Evolutionary conservation across 202 grass and related monocot genomes (phyloP).

Genomic region (Dendrocalamus latiflorus): DNA sequence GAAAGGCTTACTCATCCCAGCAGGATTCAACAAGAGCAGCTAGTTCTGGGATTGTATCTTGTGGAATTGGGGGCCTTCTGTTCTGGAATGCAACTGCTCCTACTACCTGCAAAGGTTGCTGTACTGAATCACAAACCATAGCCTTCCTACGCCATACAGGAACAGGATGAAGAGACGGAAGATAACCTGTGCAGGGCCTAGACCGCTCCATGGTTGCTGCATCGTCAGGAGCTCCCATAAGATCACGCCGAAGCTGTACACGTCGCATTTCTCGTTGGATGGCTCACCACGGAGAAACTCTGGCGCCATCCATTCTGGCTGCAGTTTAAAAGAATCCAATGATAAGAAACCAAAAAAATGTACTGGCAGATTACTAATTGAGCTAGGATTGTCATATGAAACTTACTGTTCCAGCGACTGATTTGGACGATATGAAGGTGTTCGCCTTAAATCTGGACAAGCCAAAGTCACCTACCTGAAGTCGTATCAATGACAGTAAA

Average conservation of each 20-base stretch:
- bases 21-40: constrained; percentile 86
- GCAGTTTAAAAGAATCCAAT: neutral
- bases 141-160: neutral
- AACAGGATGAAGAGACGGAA: neutral
- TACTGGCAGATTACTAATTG: neutral
- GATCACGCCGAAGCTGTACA: constrained; percentile 89
- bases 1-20: constrained; percentile 77
- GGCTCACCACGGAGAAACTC: constrained; percentile 87
- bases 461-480: constrained; percentile 94
- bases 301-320: too few species aligned
- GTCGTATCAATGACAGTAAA: constrained; percentile 19
- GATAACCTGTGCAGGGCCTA: constrained; percentile 72
- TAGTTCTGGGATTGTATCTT: constrained; percentile 47
- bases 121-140: neutral
- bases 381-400: neutral
- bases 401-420: constrained; percentile 86
- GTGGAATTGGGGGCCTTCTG: constrained; percentile 69
- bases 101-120: constrained; percentile 54
- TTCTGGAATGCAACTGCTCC: constrained; percentile 94
- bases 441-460: constrained; percentile 95
- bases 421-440: constrained; percentile 94
- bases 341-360: neutral
- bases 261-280: constrained; percentile 87
- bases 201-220: constrained; percentile 90
- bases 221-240: constrained; percentile 91